Percentiles rank a stretch among this genome's conserved stretches.
Evolutionary conservation across 2,329 filamentous ascomycete species (phyloP).

Genomic region (Stachybotrys chartarum): DNA sequence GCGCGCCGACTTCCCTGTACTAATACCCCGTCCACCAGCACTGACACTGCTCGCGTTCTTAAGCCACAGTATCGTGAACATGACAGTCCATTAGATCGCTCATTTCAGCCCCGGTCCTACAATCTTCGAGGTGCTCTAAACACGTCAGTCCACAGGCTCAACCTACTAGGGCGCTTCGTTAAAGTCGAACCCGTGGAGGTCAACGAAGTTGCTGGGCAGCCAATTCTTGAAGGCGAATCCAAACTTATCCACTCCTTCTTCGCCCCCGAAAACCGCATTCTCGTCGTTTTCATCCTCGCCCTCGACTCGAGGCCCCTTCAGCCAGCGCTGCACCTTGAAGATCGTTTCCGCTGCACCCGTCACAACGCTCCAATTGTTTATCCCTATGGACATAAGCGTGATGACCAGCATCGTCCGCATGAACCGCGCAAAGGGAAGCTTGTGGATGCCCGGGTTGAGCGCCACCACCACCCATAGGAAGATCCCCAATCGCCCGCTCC

Average conservation of each 20-base stretch:
- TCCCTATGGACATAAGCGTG: slow-evolving; percentile 35
- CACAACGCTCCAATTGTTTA: slow-evolving; percentile 42
- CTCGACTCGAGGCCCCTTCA: slow-evolving; percentile 14
- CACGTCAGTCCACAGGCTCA: too few species aligned
- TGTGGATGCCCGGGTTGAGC: slow-evolving; percentile 30
- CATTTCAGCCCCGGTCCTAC: too few species aligned
- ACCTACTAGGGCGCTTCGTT: too few species aligned
- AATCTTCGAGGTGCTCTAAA: too few species aligned
- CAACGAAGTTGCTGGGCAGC: slow-evolving; percentile 9
- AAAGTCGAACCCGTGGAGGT: too few species aligned
- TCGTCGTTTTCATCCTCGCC: background rate
- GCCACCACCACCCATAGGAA: slow-evolving; percentile 40
- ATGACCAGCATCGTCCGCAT: slow-evolving; percentile 37
- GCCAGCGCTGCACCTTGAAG: slow-evolving; percentile 35
- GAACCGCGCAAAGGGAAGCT: slow-evolving; percentile 32
- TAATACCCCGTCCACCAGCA: too few species aligned
- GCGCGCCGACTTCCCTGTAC: too few species aligned
- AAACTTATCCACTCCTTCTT: slow-evolving; percentile 14
- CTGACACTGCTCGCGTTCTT: too few species aligned
- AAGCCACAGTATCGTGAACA: too few species aligned
- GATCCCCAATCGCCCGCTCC: slow-evolving; percentile 40
- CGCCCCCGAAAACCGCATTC: slow-evolving; percentile 9
- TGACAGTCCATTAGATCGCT: too few species aligned
- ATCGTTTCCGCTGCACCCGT: slow-evolving; percentile 26
- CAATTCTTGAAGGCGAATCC: slow-evolving; percentile 13